A percentile compares a stretch with the other conserved stretches of the same genome.
These are phyloP conservation scores for Ailanthus altissimus DNA, from an alignment of 345 rosid genomes.

Conservation along the genomic window DNA sequence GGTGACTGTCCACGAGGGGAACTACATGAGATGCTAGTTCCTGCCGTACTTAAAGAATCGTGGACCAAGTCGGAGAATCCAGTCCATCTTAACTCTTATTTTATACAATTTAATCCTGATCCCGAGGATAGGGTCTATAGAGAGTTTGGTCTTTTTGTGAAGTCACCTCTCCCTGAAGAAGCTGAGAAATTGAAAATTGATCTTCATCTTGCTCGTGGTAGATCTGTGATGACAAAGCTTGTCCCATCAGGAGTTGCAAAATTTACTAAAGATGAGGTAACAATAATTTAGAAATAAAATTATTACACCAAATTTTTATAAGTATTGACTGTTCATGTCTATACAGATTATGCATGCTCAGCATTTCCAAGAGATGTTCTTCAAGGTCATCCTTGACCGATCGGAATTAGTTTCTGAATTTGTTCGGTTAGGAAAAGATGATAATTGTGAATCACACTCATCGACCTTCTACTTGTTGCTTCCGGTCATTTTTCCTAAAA, in stretches of 20 bases:
- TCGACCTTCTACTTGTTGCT: slow-evolving; percentile 79
- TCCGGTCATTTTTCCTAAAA: slow-evolving; percentile 48
- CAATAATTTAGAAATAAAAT: slow-evolving; percentile 17
- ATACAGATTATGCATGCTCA: slow-evolving; percentile 67
- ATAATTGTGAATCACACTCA: slow-evolving; percentile 37
- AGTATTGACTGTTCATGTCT: slow-evolving; percentile 17
- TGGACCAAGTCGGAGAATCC: slow-evolving; percentile 47
- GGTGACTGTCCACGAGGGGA: slow-evolving; percentile 59
- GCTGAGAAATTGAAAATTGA: slow-evolving; percentile 74
- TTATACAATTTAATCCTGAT: slow-evolving; percentile 60
- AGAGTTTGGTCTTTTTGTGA: slow-evolving; percentile 76
- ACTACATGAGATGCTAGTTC: slow-evolving; percentile 79
- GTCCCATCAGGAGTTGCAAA: slow-evolving; percentile 42
- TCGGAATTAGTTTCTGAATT: slow-evolving; percentile 48
- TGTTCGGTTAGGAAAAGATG: slow-evolving; percentile 57
- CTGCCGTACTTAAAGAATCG: slow-evolving; percentile 53
- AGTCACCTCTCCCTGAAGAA: slow-evolving; percentile 73
- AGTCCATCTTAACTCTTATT: slow-evolving; percentile 51
- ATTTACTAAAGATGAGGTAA: slow-evolving; percentile 66
- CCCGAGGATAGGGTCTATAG: slow-evolving; percentile 77
- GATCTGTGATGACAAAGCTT: slow-evolving; percentile 69
- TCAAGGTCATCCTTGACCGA: slow-evolving; percentile 73
- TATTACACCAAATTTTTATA: slow-evolving; percentile 11
- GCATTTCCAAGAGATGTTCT: slow-evolving; percentile 75
- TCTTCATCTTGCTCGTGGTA: slow-evolving; percentile 84